Evolutionary conservation across 2,329 filamentous ascomycete species (phyloP), one percentile per base, ranked within the genome.

Genomic region (Colletotrichum sp.): DNA sequence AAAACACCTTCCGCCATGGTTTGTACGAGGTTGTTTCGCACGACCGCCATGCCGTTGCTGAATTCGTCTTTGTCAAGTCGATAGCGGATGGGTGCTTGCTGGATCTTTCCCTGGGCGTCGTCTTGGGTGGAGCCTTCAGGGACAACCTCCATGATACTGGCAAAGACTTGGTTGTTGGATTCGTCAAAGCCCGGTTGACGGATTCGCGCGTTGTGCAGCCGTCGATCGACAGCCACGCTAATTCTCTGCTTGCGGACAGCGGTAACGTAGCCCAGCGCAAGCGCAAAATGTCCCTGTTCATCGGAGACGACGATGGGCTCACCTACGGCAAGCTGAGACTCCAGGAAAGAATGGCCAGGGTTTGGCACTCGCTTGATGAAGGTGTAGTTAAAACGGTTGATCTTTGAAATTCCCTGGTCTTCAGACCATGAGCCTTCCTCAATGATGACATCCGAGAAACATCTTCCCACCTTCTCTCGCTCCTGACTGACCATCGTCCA

Each of bases 61-160:
- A 99, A 99, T 82, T 99, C 97, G 81, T 99, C 97, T 83, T 98
- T 98, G 85, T 99, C 97, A 6, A 99, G 88, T 28, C 97, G 94
- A 81, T 98, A 99, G 65, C 92, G 89, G 8, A 94, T 86, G 6
- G 91, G 91, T 6, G 89, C 84, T 72, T 89, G 87, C 74, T 89
- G 87, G 78, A 89, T 87, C 78, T 88, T 90, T 32, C 86, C 87
- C 55, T 90, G 84, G 7, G 89, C 88, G 72, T 91, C 86, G 44
- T 90, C 87, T 28, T 88, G 86, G 1, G 85, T 86, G 44, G 87
- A 88, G 2, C 89, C 91, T 79, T 92, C 90, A 7, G 88, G 88
- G 15, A 88, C 89, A 30, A 98, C 93, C 79, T 98, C 95, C 95
- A 98, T 98, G 78, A 98, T 96, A 64, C 96, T 96, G 7, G 92